Conservation (phyloP, 2,329 filamentous ascomycete species). For the Xylariaceae sp. region DNA sequence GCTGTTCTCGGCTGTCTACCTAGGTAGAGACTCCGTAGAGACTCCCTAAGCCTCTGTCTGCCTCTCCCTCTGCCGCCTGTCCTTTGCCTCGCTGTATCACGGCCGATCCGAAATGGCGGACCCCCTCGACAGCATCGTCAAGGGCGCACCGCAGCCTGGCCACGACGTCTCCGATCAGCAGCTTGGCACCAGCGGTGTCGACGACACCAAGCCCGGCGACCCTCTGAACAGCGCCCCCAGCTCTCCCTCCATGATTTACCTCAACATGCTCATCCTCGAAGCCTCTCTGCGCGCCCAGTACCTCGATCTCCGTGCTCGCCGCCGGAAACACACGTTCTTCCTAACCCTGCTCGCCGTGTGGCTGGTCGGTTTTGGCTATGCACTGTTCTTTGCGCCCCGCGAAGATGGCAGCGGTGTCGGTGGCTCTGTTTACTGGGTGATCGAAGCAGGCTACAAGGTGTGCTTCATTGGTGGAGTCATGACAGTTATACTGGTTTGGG, state of each 20-base stretch:
- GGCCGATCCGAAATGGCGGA: slow-evolving; percentile 49
- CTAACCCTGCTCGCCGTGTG: slow-evolving; percentile 74
- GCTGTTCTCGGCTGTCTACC: neutral
- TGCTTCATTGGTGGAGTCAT: slow-evolving; percentile 88
- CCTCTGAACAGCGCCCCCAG: slow-evolving; percentile 80
- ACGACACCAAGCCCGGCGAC: slow-evolving; percentile 53
- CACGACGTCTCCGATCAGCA: slow-evolving; percentile 45
- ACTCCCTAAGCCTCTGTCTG: too few relatives aligned
- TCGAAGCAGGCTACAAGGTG: slow-evolving; percentile 86
- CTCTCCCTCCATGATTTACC: slow-evolving; percentile 91
- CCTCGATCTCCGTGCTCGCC: slow-evolving; percentile 79
- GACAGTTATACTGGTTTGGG: slow-evolving; percentile 84
- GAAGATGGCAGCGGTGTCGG: slow-evolving; percentile 90
- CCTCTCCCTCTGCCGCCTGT: neutral
- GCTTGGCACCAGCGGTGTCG: slow-evolving; percentile 38
- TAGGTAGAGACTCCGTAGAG: too few relatives aligned
- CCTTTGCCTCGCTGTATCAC: slow-evolving; percentile 3
- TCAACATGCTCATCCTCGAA: slow-evolving; percentile 96
- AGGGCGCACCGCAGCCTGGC: slow-evolving; percentile 72
- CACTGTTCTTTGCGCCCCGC: slow-evolving; percentile 89
- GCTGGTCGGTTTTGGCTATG: slow-evolving; percentile 82
- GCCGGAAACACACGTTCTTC: slow-evolving; percentile 91
- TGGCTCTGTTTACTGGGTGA: slow-evolving; percentile 92
- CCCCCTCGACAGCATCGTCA: slow-evolving; percentile 83
- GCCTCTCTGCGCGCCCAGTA: slow-evolving; percentile 90